Base-by-base conservation (phyloP, 75 land plant genomes). In the Sequoiadendron giganteum region DNA sequence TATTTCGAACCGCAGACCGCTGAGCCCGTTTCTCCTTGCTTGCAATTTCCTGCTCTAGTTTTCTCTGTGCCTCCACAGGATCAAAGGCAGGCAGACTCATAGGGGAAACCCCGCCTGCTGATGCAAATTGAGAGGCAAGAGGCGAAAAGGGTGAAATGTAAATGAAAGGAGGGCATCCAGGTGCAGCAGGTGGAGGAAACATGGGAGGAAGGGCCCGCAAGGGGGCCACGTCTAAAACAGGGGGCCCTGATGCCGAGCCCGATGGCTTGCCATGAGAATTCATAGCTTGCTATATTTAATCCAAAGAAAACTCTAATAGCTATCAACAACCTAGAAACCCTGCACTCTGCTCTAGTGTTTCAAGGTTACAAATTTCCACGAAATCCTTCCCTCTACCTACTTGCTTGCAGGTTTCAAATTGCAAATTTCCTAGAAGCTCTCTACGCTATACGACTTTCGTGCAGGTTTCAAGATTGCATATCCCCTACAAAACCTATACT, bases 181-280 rank as follows among this genome's bases (percentile, higher is more conserved):
- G 65, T 15, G 45, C 43, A 6, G 89, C 83, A 5, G 79, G 49
- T 2, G 86, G 73, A 10, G 94, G 93, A 39, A 89, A 90, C 55
- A 90, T 55, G 4, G 95, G 95, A 6, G 86, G 61, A 58, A 94
- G 78, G 14, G 73, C 47, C 6, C 95, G 90, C 55, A 94, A 19
- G 3, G 95, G 94, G 61, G 89, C 88, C 28, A 94, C 91, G 87
- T 91, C 88, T n/a, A 93, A 81, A 34, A 91, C 90, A 14, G 86
- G 49, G 15, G 52, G 52, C 6, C 16, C 30, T 2, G 84, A 82
- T n/a, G 34, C 48, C 10, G 84, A 49, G 38, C 36, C n/a, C n/a
- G 70, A 25, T 2, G 70, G n/a, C 70, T 65, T 65, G 70, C 28
- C 28, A 25, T 65, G 70, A 7, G 70, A 65, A 65, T 65, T 65